Evolutionary conservation across 768 basidiomycete species (phyloP), one percentile per base, ranked within the genome.

Genomic region (Boletus eberwhitei): DNA sequence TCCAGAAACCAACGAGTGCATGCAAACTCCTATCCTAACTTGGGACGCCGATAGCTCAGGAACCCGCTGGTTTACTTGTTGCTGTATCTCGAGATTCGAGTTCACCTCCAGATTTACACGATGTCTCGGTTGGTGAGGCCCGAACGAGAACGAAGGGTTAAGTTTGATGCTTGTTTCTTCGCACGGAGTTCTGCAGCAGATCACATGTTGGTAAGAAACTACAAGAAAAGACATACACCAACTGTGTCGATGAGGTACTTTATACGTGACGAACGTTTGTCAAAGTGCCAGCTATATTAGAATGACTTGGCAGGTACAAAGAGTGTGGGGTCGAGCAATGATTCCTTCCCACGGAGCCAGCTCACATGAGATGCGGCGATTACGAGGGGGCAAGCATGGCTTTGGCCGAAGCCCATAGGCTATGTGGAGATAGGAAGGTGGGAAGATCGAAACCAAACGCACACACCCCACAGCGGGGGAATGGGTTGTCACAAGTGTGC

Each of bases 161-260:
- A 8, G 34, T 75, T 73, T 52, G 54, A 62, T 19, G 69, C 81
- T 34, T 73, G 76, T 42, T 80, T 69, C 65, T 72, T 77, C 56
- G 61, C 69, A 19, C 44, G 74, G 4, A 62, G 62, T 8, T 24
- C 40, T 2, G 76, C 76, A 54, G 42, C 70, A 2, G 64, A 69
- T 17, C 42, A 45, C 21, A 8, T 24, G 22, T 16, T 26, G 16
- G 32, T 8, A 52, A 77, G 35, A n/a, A 78, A 77, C 48, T 75
- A n/a, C 77, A 79, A 60, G 78, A 65, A 19, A 73, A 73, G 3
- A 60, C n/a, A 29, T 19, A 17, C 19, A 5, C 21, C 12, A 5
- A 19, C 21, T 32, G 11, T 31, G 36, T 24, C 24, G 24, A 24
- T 24, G 24, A 24, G 24, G 24, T 26, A 26, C 24, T 26, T 26